Base-by-base conservation (phyloP, 2,329 filamentous ascomycete genomes). In the Calonectria ilicicola region DNA sequence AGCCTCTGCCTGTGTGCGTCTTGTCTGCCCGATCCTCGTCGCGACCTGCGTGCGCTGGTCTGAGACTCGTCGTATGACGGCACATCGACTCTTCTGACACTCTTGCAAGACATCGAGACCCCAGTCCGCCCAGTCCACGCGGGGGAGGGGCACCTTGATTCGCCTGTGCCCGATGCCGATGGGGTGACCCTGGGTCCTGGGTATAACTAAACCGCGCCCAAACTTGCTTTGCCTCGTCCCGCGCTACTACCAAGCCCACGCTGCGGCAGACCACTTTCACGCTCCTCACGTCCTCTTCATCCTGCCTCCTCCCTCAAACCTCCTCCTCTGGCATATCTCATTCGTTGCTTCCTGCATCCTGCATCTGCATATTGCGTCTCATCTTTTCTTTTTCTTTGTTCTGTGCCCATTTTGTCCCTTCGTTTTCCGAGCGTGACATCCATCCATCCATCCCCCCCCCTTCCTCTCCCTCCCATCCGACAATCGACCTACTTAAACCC, bases 91-190 rank as follows among this genome's bases (percentile, higher is more conserved):
- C 67, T 74, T 71, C 44, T 68, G 74, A 75, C 75, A 72, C 69
- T 73, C 62, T 68, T 51, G 53, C 67, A 74, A 75, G 51, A 77
- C 69, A 67, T 72, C 74, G 62, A 67, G 56, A 67, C 70, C 77
- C 68, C 72, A 72, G 75, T 69, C 64, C 56, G 35, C 58, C 69
- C 76, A 76, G 75, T 72, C 73, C 76, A 74, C 77, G 77, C 77
- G 77, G 77, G 77, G 77, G 77, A 79, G 75, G 77, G 76, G 76
- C 75, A 72, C 65, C 51, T 74, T 63, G 65, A 72, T 66, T 69
- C 65, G 66, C 66, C 75, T 72, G 65, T 77, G 72, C 75, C 77
- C 74, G 26, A 44, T 63, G 58, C 53, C 53, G 74, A 79, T 77
- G 74, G 74, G 77, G 74, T 79, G 74, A 76, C 65, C 67, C 70